Percentiles rank a stretch among this genome's conserved stretches.
phyloP scores from a whole-genome alignment of 257 asterid genomes.

The Sherardia arvensis region DNA sequence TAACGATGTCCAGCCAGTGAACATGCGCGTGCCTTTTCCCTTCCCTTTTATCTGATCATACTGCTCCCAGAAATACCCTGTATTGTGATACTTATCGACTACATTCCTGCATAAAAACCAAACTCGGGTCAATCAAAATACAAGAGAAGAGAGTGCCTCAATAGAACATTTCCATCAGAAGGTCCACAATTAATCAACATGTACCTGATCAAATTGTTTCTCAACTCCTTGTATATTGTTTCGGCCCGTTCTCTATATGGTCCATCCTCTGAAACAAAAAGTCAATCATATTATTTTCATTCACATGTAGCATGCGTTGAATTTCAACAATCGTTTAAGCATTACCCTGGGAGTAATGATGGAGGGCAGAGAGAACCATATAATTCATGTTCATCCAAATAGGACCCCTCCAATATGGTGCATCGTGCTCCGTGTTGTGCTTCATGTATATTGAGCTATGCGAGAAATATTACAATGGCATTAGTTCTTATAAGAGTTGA shows the following conservation, averaged over 20 bases:
- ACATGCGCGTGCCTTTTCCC: constrained; percentile 82
- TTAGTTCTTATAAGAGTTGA: background rate
- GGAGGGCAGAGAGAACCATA: constrained; percentile 77
- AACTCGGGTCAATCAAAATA: background rate
- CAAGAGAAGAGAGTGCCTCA: background rate
- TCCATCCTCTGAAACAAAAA: constrained; percentile 56
- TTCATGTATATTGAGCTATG: constrained; percentile 84
- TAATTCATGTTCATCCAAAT: constrained; percentile 99
- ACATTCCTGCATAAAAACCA: constrained; percentile 52
- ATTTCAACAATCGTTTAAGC: background rate
- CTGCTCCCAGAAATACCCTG: constrained; percentile 90
- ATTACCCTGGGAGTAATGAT: constrained; percentile 80
- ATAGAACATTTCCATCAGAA: background rate
- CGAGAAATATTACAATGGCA: background rate
- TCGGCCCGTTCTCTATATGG: constrained; percentile 73
- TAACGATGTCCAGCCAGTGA: constrained; percentile 92
- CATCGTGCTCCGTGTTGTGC: constrained; percentile 90
- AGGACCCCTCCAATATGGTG: constrained; percentile 99
- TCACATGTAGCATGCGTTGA: background rate
- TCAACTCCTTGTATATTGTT: constrained; percentile 58
- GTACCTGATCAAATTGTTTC: constrained; percentile 82
- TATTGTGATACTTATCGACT: constrained; percentile 54
- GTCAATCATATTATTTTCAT: background rate
- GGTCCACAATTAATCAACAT: background rate
- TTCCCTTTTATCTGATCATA: constrained; percentile 86